Evolutionary conservation across 768 basidiomycete genomes (phyloP).

Genomic region (Tephrocybe sp.): DNA sequence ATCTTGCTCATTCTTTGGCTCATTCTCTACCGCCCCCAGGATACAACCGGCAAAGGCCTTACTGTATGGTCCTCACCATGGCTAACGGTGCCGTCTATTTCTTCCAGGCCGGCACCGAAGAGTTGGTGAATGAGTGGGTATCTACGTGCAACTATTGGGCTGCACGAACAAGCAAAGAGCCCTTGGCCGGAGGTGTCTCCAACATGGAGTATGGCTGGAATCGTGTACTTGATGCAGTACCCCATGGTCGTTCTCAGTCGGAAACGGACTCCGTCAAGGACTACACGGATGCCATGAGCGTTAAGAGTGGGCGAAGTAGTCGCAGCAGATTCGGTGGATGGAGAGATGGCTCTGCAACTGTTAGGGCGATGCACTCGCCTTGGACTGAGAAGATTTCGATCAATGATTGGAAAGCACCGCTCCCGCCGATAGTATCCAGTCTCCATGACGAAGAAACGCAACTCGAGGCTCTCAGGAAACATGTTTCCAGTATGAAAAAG

Average conservation of each 20-base stretch:
- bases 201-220: slow-evolving; percentile 99
- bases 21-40: slow-evolving; percentile 89
- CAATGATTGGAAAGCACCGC: slow-evolving; percentile 93
- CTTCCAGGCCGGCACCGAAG: slow-evolving; percentile 98
- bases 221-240: slow-evolving; percentile 57
- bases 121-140: slow-evolving; percentile 98
- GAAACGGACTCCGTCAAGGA: slow-evolving; percentile 55
- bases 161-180: slow-evolving; percentile 92
- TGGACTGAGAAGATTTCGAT: slow-evolving; percentile 76
- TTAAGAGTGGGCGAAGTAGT: slow-evolving; percentile 73
- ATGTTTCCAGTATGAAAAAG: slow-evolving; percentile 70
- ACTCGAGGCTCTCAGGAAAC: slow-evolving; percentile 83
- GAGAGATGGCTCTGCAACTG: slow-evolving; percentile 65
- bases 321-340: slow-evolving; percentile 70
- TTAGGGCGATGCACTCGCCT: slow-evolving; percentile 68
- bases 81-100: slow-evolving; percentile 92
- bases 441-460: slow-evolving; percentile 91
- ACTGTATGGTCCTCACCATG: slow-evolving; percentile 93
- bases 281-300: slow-evolving; percentile 65
- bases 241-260: slow-evolving; percentile 53
- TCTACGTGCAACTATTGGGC: slow-evolving; percentile 99
- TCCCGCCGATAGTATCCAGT: slow-evolving; percentile 81
- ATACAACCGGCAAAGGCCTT: slow-evolving; percentile 85
- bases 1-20: slow-evolving; percentile 85
- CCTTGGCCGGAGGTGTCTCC: slow-evolving; percentile 92